Evolutionary conservation across 2,329 filamentous ascomycete genomes (phyloP).

Genomic region (Fusarium drepaniforme): DNA sequence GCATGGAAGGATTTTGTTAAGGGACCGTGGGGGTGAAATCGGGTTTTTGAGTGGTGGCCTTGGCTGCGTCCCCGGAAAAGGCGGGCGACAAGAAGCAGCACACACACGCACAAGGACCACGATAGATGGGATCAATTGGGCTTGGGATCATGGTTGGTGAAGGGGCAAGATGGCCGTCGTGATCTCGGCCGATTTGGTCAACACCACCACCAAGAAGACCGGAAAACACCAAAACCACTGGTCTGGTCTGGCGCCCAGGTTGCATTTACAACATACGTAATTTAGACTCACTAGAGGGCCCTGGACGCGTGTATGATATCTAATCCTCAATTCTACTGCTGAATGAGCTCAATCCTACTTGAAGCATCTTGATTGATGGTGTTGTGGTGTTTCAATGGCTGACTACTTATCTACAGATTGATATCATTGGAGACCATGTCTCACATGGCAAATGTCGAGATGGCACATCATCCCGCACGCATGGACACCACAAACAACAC

Average conservation of each 20-base stretch:
- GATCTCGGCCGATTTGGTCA: slow-evolving; percentile 17
- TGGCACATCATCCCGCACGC: slow-evolving; percentile 1
- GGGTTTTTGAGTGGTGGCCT: slow-evolving; percentile 24
- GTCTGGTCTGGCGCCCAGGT: slow-evolving; percentile 1
- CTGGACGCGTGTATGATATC: slow-evolving; percentile 43
- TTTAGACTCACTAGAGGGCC: slow-evolving; percentile 39
- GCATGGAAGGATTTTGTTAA: slow-evolving; percentile 27
- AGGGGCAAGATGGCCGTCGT: slow-evolving; percentile 7
- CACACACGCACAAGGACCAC: not conserved
- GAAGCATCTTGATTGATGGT: not conserved
- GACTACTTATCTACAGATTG: not conserved
- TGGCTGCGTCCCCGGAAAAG: not conserved
- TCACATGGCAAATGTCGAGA: slow-evolving; percentile 9
- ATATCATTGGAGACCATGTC: not conserved
- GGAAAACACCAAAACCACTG: slow-evolving; percentile 3
- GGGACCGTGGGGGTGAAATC: slow-evolving; percentile 25
- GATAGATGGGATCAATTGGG: slow-evolving; percentile 22
- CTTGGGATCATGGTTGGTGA: slow-evolving; percentile 12
- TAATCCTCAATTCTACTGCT: slow-evolving; percentile 35
- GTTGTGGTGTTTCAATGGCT: not conserved
- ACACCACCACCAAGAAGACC: not conserved
- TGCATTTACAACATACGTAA: slow-evolving; percentile 33
- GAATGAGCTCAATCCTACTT: slow-evolving; percentile 17
- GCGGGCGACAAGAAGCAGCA: not conserved
- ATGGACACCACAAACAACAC: not conserved